These are phyloP conservation scores for Monosporozyma aquatica DNA, from an alignment of 805 yeast species.

Conservation along the genomic window DNA sequence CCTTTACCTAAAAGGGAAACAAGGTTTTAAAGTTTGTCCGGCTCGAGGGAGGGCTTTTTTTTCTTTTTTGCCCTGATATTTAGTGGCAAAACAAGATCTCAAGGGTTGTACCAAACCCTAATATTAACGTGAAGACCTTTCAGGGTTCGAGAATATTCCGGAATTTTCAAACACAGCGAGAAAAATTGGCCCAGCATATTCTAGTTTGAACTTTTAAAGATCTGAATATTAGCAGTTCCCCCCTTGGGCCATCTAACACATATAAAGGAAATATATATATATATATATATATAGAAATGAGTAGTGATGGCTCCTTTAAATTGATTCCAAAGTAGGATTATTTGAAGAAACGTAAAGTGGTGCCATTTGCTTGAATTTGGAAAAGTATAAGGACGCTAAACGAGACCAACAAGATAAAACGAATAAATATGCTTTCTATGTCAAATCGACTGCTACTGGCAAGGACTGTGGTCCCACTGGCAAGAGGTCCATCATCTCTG, in stretches of 20 bases:
- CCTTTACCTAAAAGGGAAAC: conserved; percentile 1
- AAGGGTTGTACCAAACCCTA: not conserved
- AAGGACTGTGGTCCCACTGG: not conserved
- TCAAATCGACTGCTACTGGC: not conserved
- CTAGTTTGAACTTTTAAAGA: no score
- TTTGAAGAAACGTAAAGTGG: no score
- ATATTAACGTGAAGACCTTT: not conserved
- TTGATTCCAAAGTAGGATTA: no score
- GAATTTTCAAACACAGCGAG: not conserved
- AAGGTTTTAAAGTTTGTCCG: not conserved
- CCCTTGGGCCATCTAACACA: no score
- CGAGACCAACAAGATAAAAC: no score
- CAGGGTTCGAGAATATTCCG: conserved; percentile 2
- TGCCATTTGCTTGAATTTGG: no score
- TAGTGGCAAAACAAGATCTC: not conserved
- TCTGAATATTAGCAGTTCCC: no score
- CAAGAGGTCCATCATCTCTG: not conserved
- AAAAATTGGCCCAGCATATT: no score
- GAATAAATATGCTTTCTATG: not conserved
- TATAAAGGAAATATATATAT: not conserved
- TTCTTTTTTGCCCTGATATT: no score
- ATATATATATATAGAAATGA: no score
- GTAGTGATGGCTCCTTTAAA: no score
- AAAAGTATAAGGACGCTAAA: no score
- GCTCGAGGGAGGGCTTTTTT: not conserved